Conservation (phyloP, 2,329 filamentous ascomycete species). For the Metarhizium brunneum region DNA sequence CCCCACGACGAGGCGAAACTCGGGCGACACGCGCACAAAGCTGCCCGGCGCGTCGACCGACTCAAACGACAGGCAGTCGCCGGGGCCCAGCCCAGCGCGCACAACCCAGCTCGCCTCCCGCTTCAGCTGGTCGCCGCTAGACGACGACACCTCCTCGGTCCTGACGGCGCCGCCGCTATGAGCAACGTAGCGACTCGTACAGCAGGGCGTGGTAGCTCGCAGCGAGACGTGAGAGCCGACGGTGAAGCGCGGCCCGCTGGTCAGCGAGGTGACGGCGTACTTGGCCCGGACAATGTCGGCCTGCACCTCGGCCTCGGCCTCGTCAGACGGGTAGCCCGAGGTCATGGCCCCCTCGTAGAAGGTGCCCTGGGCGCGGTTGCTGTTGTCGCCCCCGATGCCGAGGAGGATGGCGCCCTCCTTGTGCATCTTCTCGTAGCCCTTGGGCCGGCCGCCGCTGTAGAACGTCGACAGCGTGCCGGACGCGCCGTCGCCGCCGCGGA, state of each 20-base stretch:
- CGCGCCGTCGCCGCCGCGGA: slow-evolving; percentile 47
- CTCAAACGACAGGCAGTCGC: slow-evolving; percentile 52
- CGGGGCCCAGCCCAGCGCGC: slow-evolving; percentile 44
- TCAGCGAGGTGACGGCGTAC: slow-evolving; percentile 25
- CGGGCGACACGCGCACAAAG: slow-evolving; percentile 43
- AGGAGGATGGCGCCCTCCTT: slow-evolving; percentile 59
- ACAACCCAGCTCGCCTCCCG: slow-evolving; percentile 44
- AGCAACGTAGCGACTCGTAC: slow-evolving; percentile 43
- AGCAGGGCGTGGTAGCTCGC: slow-evolving; percentile 45
- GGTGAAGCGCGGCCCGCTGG: slow-evolving; percentile 35
- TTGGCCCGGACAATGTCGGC: slow-evolving; percentile 41
- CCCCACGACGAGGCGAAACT: slow-evolving; percentile 40
- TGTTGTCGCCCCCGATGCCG: slow-evolving; percentile 64
- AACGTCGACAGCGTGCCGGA: slow-evolving; percentile 47
- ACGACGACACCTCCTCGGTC: slow-evolving; percentile 44
- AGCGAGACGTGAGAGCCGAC: slow-evolving; percentile 43
- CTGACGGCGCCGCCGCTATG: slow-evolving; percentile 41
- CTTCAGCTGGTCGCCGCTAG: slow-evolving; percentile 39
- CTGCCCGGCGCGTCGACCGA: slow-evolving; percentile 47
- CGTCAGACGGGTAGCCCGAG: slow-evolving; percentile 49
- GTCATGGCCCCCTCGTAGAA: slow-evolving; percentile 61
- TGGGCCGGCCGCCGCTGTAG: slow-evolving; percentile 47
- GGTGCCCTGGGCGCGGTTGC: slow-evolving; percentile 47
- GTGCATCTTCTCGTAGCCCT: slow-evolving; percentile 46
- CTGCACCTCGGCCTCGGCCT: slow-evolving; percentile 48